phyloP scores from a whole-genome alignment of 768 basidiomycete genomes.

The Lactarius hatsudake region DNA sequence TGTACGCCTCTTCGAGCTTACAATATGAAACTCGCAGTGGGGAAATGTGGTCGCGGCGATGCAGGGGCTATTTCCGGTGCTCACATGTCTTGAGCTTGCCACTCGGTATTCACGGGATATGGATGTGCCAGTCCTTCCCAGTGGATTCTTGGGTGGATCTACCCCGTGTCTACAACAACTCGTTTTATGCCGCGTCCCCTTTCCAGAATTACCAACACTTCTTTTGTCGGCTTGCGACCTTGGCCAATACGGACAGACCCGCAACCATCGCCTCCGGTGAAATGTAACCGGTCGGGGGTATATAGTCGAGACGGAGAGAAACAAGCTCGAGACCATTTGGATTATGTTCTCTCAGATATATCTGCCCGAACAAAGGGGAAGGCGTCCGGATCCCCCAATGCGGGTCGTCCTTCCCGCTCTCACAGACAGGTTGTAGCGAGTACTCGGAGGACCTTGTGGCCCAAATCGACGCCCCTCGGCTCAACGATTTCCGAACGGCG shows the following conservation, averaged over 20 bases:
- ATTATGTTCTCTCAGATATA: background rate
- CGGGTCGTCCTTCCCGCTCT: background rate
- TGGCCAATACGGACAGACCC: too few relatives aligned
- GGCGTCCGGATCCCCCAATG: background rate
- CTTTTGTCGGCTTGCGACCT: background rate
- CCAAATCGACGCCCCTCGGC: background rate
- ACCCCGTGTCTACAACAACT: background rate
- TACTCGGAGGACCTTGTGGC: conserved; percentile 4
- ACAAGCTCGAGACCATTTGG: background rate
- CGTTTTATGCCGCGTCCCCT: background rate
- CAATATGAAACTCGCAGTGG: too few relatives aligned
- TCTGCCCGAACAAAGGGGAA: background rate
- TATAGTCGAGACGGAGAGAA: too few relatives aligned
- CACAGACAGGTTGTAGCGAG: background rate
- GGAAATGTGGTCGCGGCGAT: background rate
- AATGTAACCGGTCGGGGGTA: too few relatives aligned
- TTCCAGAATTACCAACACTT: background rate
- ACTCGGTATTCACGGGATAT: too few relatives aligned
- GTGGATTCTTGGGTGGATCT: background rate
- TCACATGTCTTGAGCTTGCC: background rate
- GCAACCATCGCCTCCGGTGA: too few relatives aligned
- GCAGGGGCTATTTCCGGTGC: background rate
- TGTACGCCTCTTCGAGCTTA: too few relatives aligned
- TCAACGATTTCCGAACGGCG: background rate
- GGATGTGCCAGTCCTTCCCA: background rate